A percentile compares a stretch with the other conserved stretches of the same genome.
Conservation (phyloP, 768 basidiomycete species). For the Boletus reticuloceps region DNA sequence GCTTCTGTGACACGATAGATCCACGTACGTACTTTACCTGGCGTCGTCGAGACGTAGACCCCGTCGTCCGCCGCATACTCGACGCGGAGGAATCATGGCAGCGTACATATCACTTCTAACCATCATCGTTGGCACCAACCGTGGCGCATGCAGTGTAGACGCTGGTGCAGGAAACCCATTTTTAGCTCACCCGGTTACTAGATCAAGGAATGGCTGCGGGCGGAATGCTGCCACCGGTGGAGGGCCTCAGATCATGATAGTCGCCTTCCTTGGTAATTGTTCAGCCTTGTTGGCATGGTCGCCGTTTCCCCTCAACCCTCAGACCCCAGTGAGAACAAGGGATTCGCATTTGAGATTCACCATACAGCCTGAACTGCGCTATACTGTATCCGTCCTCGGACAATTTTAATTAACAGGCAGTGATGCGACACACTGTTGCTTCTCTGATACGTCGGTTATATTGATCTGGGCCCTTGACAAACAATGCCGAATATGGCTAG, state of each 20-base stretch:
- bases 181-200: slow-evolving; percentile 7
- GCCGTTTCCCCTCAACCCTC: slow-evolving; percentile 18
- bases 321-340: slow-evolving; percentile 1
- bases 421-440: background rate
- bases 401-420: background rate
- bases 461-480: background rate
- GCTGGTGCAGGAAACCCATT: background rate
- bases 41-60: too few relatives aligned
- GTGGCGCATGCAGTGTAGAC: background rate
- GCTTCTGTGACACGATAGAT: slow-evolving; percentile 6
- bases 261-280: slow-evolving; percentile 11
- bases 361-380: background rate
- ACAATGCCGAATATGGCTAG: background rate
- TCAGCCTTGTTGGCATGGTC: slow-evolving; percentile 20
- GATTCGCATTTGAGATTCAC: slow-evolving; percentile 22
- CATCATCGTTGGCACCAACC: background rate
- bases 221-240: background rate
- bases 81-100: too few relatives aligned
- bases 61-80: too few relatives aligned
- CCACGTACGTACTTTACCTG: background rate
- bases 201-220: background rate
- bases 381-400: background rate
- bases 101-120: too few relatives aligned
- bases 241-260: background rate
- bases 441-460: background rate